Conservation (phyloP, 306 rosid genomes). For the Quercus engelmannii region DNA sequence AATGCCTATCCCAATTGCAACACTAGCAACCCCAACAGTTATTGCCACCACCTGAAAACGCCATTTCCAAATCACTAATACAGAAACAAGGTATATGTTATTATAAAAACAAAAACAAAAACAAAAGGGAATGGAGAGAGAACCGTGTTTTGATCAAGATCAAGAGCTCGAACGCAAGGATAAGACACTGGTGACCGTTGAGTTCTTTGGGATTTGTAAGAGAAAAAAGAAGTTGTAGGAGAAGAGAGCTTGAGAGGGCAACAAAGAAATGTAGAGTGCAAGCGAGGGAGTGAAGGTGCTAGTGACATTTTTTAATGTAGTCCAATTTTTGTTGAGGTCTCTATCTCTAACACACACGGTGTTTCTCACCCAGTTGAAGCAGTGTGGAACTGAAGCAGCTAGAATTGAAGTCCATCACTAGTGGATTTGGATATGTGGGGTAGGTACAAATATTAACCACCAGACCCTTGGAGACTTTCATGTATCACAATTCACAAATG, state of each 20-base stretch:
- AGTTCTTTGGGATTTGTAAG: constrained; percentile 26
- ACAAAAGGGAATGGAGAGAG: not conserved
- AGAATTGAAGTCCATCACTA: not conserved
- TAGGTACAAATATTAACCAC: not conserved
- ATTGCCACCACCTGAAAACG: constrained; percentile 71
- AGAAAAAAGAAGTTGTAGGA: constrained; percentile 10
- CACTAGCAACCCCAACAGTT: constrained; percentile 75
- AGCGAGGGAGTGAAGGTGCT: constrained; percentile 48
- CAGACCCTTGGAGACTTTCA: not conserved
- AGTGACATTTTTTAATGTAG: constrained; percentile 46
- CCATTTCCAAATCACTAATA: not conserved
- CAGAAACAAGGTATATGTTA: no score
- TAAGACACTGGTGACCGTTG: constrained; percentile 55
- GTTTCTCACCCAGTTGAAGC: not conserved
- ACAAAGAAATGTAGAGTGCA: constrained; percentile 62
- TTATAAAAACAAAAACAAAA: not conserved
- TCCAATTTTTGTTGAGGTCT: not conserved
- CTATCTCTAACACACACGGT: not conserved
- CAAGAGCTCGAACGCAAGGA: constrained; percentile 79
- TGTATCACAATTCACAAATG: not conserved
- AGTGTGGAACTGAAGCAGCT: constrained; percentile 5
- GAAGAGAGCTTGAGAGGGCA: constrained; percentile 55
- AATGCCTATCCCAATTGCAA: constrained; percentile 80
- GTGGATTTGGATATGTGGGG: constrained; percentile 39
- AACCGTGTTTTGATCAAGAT: constrained; percentile 94